Base-by-base conservation (phyloP, 2,329 filamentous ascomycete species). In the Uncinocarpus reesii region DNA sequence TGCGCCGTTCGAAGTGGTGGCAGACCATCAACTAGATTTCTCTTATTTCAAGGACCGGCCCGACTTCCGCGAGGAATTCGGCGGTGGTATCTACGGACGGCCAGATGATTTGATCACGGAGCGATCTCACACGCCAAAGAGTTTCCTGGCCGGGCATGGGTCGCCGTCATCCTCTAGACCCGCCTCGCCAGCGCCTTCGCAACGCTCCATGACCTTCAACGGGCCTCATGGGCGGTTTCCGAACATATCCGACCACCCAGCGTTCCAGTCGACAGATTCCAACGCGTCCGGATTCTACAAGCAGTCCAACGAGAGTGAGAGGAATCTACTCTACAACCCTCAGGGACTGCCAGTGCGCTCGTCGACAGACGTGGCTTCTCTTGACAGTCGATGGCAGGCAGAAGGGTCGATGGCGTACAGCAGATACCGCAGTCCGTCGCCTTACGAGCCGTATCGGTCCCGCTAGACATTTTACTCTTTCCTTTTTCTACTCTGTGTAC, bases 41-140 rank as follows among this genome's bases (percentile, higher is more conserved):
- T 81, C 87, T 52, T 90, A 87, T 67, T 96, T 82, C 74, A 95
- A 94, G 67, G 83, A 95, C 64, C 77, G 87, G 1, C 78, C 85
- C 1, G 90, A 95, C 57, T 95, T 96, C 66, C 80, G 81, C 1
- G 83, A 88, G 8, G 86, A 92, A 47, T 84, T 88, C 55, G 87
- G 87, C n/a, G 88, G 84, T 4, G 84, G 84, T 18, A 67, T 72
- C 48, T 71, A 71, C 50, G 68, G 69, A 42, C 60, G 66, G 5
- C 64, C 68, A 7, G 67, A 69, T 8, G 70, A 72, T 52, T 54
- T 71, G 16, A 68, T 72, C 41, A 66, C 63, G 13, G 68, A 71
- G 47, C 64, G 70, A 15, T 70, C 67, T 8, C 63, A 66, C 2
- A 72, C 70, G 2, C 69, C 69, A 1, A 60, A 61, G 34, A 65